Conservation (phyloP, 2,329 filamentous ascomycete genomes). For the Xenosphaeropsis pyriputrescens region DNA sequence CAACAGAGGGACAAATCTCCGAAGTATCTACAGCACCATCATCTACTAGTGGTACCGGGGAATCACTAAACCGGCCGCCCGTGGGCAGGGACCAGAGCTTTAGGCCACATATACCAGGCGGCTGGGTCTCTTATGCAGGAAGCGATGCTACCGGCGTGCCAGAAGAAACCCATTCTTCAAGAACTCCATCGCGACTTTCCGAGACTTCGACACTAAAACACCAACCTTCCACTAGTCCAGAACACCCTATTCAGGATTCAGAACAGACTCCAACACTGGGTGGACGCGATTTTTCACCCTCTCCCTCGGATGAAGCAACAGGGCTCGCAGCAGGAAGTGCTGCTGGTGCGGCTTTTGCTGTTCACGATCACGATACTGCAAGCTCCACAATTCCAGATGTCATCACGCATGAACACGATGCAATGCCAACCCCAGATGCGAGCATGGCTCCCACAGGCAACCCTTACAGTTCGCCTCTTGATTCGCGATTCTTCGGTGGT, state of each 20-base stretch:
- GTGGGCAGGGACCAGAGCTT: constrained; percentile 13
- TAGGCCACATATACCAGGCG: constrained; percentile 15
- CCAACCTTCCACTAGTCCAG: constrained; percentile 3
- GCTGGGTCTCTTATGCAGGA: constrained; percentile 16
- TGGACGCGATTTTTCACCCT: constrained; percentile 8
- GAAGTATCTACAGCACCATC: constrained; percentile 15
- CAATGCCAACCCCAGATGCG: constrained; percentile 10
- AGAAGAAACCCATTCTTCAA: constrained; percentile 3
- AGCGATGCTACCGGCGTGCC: neutral
- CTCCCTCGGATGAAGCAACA: constrained; percentile 2
- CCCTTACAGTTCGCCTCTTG: constrained; percentile 9
- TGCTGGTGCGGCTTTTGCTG: constrained; percentile 29
- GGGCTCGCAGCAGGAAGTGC: constrained; percentile 27
- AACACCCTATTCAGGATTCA: constrained; percentile 3
- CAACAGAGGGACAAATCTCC: constrained; percentile 27
- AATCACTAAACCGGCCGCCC: constrained; percentile 3
- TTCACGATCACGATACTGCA: constrained; percentile 3
- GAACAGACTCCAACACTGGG: constrained; percentile 13
- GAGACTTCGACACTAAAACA: neutral
- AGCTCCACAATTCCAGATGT: neutral
- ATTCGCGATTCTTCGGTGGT: constrained; percentile 11
- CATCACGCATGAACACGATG: constrained; percentile 1
- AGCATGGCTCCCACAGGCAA: constrained; percentile 10
- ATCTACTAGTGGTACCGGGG: neutral
- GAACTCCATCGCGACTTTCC: constrained; percentile 1